phyloP scores from a whole-genome alignment of 2,329 filamentous ascomycete genomes.

The Stemphylium vesicarium region DNA sequence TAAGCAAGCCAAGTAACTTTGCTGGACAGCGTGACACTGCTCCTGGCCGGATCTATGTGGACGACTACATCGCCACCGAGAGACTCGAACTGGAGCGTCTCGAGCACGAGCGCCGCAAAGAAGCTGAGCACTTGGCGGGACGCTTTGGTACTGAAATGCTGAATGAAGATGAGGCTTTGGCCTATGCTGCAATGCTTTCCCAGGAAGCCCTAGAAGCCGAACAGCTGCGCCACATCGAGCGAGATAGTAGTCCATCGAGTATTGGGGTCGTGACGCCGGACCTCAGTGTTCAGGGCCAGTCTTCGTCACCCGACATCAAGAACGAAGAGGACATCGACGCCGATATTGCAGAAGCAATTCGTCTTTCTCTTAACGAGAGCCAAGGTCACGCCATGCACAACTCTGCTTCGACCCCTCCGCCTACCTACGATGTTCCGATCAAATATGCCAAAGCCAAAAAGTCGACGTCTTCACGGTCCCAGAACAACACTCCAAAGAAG shows the following conservation, averaged over 20 bases:
- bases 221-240: slow-evolving; percentile 54
- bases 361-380: slow-evolving; percentile 53
- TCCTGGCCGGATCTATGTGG: slow-evolving; percentile 72
- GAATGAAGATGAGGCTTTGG: slow-evolving; percentile 66
- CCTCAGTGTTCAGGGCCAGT: slow-evolving; percentile 34
- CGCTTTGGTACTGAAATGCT: slow-evolving; percentile 85
- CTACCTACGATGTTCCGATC: slow-evolving; percentile 54
- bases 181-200: slow-evolving; percentile 68
- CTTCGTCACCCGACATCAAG: slow-evolving; percentile 39
- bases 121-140: slow-evolving; percentile 72
- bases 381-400: slow-evolving; percentile 20
- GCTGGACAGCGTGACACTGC: slow-evolving; percentile 64
- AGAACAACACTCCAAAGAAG: slow-evolving; percentile 35
- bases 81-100: slow-evolving; percentile 79
- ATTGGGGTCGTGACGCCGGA: slow-evolving; percentile 49
- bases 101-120: slow-evolving; percentile 68
- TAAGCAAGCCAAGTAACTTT: slow-evolving; percentile 67
- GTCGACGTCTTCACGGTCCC: slow-evolving; percentile 27
- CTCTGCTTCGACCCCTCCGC: slow-evolving; percentile 13
- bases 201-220: slow-evolving; percentile 62
- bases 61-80: slow-evolving; percentile 87
- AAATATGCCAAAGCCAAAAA: slow-evolving; percentile 52
- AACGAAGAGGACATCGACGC: slow-evolving; percentile 60
- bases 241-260: slow-evolving; percentile 47
- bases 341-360: slow-evolving; percentile 68